Conservation (phyloP, 257 asterid species). For the Nicotiana undulata region DNA sequence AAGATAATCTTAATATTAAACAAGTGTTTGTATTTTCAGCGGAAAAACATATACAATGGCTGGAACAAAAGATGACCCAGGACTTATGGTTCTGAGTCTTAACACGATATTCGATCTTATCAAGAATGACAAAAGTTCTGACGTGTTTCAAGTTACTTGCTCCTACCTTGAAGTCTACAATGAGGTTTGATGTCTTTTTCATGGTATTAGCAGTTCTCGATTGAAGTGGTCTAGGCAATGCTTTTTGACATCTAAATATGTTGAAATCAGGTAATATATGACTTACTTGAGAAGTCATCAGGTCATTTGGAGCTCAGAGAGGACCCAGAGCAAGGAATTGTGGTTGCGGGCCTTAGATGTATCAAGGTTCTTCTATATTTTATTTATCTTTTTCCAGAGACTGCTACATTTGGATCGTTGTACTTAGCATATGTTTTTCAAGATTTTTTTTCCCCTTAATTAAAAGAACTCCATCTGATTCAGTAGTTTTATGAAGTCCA, state of each 20-base stretch:
- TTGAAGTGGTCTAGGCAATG: slow-evolving; percentile 2
- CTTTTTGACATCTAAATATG: slow-evolving; percentile 14
- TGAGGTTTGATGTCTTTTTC: slow-evolving; percentile 51
- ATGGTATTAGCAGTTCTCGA: not conserved
- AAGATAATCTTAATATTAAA: slow-evolving; percentile 1
- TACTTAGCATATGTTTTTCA: not conserved
- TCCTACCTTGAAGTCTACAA: slow-evolving; percentile 96
- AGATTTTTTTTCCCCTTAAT: not conserved
- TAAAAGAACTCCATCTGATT: not conserved
- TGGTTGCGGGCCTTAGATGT: slow-evolving; percentile 86
- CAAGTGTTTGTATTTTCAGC: slow-evolving; percentile 26
- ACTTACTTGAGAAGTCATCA: slow-evolving; percentile 85
- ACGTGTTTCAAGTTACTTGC: slow-evolving; percentile 72
- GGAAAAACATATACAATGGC: slow-evolving; percentile 98
- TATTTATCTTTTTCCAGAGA: not conserved
- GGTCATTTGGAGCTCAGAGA: slow-evolving; percentile 94
- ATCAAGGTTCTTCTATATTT: slow-evolving; percentile 45
- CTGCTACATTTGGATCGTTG: not conserved
- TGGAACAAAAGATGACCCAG: slow-evolving; percentile 86
- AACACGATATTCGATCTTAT: slow-evolving; percentile 75
- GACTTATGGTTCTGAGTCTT: slow-evolving; percentile 96
- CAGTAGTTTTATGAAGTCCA: slow-evolving; percentile 6
- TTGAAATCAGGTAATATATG: slow-evolving; percentile 74
- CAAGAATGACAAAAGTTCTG: slow-evolving; percentile 56
- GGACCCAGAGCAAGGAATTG: slow-evolving; percentile 88